Evolutionary conservation across 2,329 filamentous ascomycete species (phyloP).

Genomic region (Xylariaceae sp.): DNA sequence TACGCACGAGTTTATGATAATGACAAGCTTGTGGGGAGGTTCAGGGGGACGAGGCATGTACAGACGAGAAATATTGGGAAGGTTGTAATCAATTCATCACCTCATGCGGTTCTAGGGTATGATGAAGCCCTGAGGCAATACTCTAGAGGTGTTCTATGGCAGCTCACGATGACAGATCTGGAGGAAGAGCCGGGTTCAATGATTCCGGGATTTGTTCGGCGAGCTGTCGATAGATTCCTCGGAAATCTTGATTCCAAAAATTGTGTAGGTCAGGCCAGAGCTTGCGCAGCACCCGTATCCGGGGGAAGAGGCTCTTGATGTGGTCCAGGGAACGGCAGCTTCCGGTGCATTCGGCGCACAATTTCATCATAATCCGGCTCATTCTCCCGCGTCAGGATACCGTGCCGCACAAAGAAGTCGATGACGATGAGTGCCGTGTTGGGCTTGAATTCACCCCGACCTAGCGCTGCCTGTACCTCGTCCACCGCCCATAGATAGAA

Average conservation of each 20-base stretch:
- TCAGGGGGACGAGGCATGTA: neutral
- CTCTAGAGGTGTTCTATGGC: no score
- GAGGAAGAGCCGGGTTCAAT: no score
- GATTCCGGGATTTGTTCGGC: no score
- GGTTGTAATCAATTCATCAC: no score
- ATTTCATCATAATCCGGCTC: slow-evolving; percentile 79
- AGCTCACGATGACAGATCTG: no score
- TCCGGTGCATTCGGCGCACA: slow-evolving; percentile 67
- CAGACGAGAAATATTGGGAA: no score
- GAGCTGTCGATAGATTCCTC: no score
- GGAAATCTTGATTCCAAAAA: no score
- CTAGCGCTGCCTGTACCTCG: slow-evolving; percentile 68
- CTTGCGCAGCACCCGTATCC: no score
- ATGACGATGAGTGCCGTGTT: slow-evolving; percentile 83
- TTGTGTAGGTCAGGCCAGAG: no score
- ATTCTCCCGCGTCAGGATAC: slow-evolving; percentile 72
- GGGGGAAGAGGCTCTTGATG: slow-evolving; percentile 32
- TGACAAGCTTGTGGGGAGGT: slow-evolving; percentile 1
- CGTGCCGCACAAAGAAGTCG: slow-evolving; percentile 86
- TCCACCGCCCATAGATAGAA: slow-evolving; percentile 75
- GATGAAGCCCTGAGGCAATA: no score
- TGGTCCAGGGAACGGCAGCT: slow-evolving; percentile 73
- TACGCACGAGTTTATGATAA: slow-evolving; percentile 6
- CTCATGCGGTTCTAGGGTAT: no score
- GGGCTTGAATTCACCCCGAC: slow-evolving; percentile 77